These are phyloP conservation scores for Digitaria exilis DNA, from an alignment of 202 grass and related monocot genomes.

Conservation along the genomic window DNA sequence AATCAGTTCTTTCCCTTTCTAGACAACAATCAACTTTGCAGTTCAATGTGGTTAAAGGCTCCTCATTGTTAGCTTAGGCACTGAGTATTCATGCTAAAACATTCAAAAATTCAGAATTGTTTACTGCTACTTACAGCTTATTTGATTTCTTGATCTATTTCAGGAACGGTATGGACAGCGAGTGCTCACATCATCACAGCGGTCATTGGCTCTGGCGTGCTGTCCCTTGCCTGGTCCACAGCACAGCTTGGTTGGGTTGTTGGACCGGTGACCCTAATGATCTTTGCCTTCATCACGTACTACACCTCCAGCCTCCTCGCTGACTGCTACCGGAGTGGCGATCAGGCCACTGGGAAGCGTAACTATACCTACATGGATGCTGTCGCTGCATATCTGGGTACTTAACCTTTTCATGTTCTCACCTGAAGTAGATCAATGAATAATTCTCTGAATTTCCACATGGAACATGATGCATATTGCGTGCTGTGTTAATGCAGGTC, in stretches of 20 bases:
- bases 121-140: neutral
- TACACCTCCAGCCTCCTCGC: slow-evolving; percentile 87
- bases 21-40: neutral
- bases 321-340: slow-evolving; percentile 77
- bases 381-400: slow-evolving; percentile 76
- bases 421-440: neutral
- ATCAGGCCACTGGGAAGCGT: slow-evolving; percentile 60
- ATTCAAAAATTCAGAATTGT: neutral
- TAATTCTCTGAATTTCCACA: slow-evolving; percentile 26
- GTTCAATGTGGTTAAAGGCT: neutral
- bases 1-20: neutral
- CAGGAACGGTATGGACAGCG: slow-evolving; percentile 81
- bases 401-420: neutral
- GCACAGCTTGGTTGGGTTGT: slow-evolving; percentile 85
- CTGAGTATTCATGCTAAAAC: neutral
- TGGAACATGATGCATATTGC: neutral
- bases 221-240: slow-evolving; percentile 83
- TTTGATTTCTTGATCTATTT: neutral
- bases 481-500: slow-evolving; percentile 49
- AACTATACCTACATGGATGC: slow-evolving; percentile 89
- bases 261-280: slow-evolving; percentile 53
- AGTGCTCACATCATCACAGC: slow-evolving; percentile 96
- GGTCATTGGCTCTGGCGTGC: slow-evolving; percentile 88
- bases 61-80: neutral
- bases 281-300: slow-evolving; percentile 78